A percentile compares a stretch with the other conserved stretches of the same genome.
Evolutionary conservation across 345 rosid species (phyloP).

Genomic region (Balakata baccata): DNA sequence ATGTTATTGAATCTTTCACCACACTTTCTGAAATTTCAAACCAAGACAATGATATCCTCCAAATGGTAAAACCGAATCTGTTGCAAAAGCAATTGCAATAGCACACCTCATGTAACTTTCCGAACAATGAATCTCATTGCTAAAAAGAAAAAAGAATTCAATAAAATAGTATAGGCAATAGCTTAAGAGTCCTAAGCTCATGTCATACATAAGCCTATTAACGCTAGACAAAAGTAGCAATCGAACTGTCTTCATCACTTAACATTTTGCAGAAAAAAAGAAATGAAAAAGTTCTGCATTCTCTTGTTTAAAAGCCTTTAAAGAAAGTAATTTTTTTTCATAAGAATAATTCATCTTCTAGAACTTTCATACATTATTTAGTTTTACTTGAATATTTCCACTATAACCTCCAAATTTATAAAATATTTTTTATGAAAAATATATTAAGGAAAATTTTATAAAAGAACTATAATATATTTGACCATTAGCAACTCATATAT

Average conservation of each 20-base stretch:
- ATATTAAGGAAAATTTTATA: too few species aligned
- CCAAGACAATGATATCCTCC: slow-evolving; percentile 43
- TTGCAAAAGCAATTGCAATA: slow-evolving; percentile 26
- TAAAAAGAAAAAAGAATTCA: neutral
- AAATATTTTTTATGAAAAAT: too few species aligned
- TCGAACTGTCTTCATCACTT: neutral
- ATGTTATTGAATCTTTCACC: slow-evolving; percentile 44
- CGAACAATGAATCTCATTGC: neutral
- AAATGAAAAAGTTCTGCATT: neutral
- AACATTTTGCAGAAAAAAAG: neutral
- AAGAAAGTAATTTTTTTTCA: neutral
- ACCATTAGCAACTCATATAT: too few species aligned
- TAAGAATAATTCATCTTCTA: neutral
- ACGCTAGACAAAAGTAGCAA: neutral
- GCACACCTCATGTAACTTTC: neutral
- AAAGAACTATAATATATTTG: too few species aligned
- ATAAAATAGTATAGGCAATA: neutral
- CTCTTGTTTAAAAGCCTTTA: neutral
- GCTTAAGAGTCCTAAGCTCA: neutral
- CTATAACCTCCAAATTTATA: too few species aligned
- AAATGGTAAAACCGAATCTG: slow-evolving; percentile 56
- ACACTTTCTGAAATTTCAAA: slow-evolving; percentile 52
- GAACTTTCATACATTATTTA: neutral
- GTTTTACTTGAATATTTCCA: too few species aligned
- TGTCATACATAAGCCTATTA: neutral